Base-by-base conservation (phyloP, 176 grass and related monocot genomes). In the Tuctoria greenei region DNA sequence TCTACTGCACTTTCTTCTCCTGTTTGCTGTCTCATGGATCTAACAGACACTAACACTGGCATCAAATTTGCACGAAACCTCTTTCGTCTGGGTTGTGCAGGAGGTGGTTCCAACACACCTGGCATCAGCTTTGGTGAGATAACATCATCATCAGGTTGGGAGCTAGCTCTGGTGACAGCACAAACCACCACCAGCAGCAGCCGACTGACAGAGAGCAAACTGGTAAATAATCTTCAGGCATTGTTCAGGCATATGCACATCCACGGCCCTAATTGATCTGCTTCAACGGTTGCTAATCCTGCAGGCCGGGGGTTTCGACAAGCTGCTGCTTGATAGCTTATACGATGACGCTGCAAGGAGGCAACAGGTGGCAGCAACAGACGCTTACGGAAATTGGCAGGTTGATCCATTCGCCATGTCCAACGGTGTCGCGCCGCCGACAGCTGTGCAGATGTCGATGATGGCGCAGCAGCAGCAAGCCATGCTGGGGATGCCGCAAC, bases 231-330 rank as follows among this genome's bases (percentile, higher is more conserved):
- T 41, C 3, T 52, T 1, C 4, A 54, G 67, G 1, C 13, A 71
- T 77, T 51, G 43, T 63, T 59, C 14, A 39, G 6, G 52, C 4
- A 47, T 8, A 17, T 21, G 18, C 1, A 1, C 50, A 20, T 51
- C 4, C 23, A 25, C 24, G 25, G 40, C 45, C 16, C 6, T 16
- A 17, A 16, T 0, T 8, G 40, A 58, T 46, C 1, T 38, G 47
- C 20, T 20, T 4, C 2, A 2, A 4, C 4, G 31, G 14, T 6
- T 18, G 0, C 23, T 59, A 11, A 31, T 60, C 4, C n/a, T 75
- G 75, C 44, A 97, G 93, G 83, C 85, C n/a, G 93, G 90, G 34
- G 93, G 88, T 7, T 91, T 97, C 71, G 88, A 93, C 74, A 86
- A 79, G 74, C 73, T 91, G 54, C 59, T 96, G 59, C 86, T 91